Conservation (phyloP, 164 flowering plant genomes). For the Tinospora cordifolia region DNA sequence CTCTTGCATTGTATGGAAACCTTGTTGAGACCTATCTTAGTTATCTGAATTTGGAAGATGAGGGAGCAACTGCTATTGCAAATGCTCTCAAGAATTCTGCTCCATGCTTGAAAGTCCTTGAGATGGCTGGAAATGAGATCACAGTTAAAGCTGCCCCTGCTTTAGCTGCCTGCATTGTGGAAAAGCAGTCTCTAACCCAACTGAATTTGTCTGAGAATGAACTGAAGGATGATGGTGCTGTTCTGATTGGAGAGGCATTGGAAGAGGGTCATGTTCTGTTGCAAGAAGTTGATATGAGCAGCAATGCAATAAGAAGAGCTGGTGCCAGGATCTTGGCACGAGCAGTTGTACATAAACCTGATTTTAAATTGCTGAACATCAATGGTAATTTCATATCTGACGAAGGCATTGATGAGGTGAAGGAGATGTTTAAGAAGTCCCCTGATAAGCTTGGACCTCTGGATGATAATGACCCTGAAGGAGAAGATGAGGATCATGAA, state of each 20-base stretch:
- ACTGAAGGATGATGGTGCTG: slow-evolving; percentile 64
- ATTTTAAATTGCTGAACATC: slow-evolving; percentile 51
- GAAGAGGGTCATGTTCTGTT: slow-evolving; percentile 39
- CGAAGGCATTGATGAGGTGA: slow-evolving; percentile 79
- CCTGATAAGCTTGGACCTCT: slow-evolving; percentile 62
- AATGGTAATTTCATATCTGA: slow-evolving; percentile 76
- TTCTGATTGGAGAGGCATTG: slow-evolving; percentile 47
- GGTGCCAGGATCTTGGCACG: slow-evolving; percentile 65
- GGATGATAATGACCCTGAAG: slow-evolving; percentile 88
- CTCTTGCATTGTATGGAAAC: slow-evolving; percentile 30
- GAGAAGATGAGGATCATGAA: slow-evolving; percentile 44
- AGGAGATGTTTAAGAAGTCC: slow-evolving; percentile 45
- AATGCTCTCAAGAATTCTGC: slow-evolving; percentile 50
- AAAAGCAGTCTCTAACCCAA: slow-evolving; percentile 42
- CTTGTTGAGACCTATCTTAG: slow-evolving; percentile 61
- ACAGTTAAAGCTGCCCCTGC: slow-evolving; percentile 50
- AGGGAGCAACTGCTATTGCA: slow-evolving; percentile 55
- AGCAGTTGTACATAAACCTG: slow-evolving; percentile 46
- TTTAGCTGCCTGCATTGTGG: slow-evolving; percentile 50
- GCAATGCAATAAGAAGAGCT: slow-evolving; percentile 47
- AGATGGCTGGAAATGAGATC: slow-evolving; percentile 84
- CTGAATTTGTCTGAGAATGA: slow-evolving; percentile 74
- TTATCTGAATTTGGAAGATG: slow-evolving; percentile 77
- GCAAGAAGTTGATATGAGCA: slow-evolving; percentile 65
- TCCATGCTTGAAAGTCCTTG: slow-evolving; percentile 56